These are phyloP conservation scores for Hibiscus mutabilis DNA, from an alignment of 345 rosid species.

Conservation along the genomic window DNA sequence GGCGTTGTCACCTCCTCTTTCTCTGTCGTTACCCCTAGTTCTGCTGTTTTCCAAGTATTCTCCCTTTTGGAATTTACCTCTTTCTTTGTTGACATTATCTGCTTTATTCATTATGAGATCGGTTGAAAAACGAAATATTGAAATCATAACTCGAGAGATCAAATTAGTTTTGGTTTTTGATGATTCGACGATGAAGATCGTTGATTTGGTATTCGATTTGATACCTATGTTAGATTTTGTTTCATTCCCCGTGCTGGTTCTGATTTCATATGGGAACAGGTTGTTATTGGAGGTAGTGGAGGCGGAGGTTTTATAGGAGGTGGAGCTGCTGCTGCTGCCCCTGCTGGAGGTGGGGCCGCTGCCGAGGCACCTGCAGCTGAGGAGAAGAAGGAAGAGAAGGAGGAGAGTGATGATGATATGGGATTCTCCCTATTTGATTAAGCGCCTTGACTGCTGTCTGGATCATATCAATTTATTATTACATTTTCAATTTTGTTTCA, in stretches of 20 bases:
- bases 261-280: conserved; percentile 36
- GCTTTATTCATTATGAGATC: not conserved
- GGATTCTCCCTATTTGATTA: conserved; percentile 67
- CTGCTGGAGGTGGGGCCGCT: conserved; percentile 41
- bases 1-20: conserved; percentile 87
- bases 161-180: too few relatives aligned
- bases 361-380: conserved; percentile 44
- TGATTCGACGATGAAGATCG: too few relatives aligned
- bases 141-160: not conserved
- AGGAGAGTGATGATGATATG: conserved; percentile 59
- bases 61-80: not conserved
- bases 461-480: too few relatives aligned
- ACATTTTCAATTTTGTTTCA: too few relatives aligned
- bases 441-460: not conserved
- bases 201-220: conserved; percentile 15
- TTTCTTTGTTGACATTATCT: not conserved
- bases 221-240: not conserved
- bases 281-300: conserved; percentile 14
- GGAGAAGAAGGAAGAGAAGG: conserved; percentile 43
- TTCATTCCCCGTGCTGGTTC: not conserved
- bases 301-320: conserved; percentile 43
- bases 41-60: conserved; percentile 72
- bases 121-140: not conserved
- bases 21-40: conserved; percentile 56
- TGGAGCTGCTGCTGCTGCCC: conserved; percentile 31